Conservation (phyloP, 768 basidiomycete genomes). For the Suillus weaverae region DNA sequence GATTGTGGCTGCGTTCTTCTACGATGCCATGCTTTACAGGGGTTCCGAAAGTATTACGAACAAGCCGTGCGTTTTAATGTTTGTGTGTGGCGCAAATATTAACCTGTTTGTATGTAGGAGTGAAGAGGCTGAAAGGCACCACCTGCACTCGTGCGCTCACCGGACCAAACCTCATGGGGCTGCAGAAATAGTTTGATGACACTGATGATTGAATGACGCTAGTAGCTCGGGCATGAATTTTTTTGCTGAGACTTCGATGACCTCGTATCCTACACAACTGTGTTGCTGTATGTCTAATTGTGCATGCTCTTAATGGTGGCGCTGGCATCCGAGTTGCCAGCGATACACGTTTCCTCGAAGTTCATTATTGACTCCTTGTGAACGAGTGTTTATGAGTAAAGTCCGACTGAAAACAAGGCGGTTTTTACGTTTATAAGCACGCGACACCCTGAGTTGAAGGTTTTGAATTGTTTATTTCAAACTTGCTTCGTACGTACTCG, state of each 20-base stretch:
- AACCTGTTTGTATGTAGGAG: constrained; percentile 1
- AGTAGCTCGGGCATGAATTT: not conserved
- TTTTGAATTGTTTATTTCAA: not conserved
- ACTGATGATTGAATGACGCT: not conserved
- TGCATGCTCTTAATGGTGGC: not conserved
- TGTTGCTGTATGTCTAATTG: not conserved
- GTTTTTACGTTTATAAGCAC: not conserved
- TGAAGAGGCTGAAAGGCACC: constrained; percentile 6
- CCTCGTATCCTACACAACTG: not conserved
- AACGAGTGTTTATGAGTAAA: not conserved
- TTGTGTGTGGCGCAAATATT: not conserved
- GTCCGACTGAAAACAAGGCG: not conserved
- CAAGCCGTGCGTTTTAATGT: constrained; percentile 35
- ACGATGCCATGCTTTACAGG: constrained; percentile 53
- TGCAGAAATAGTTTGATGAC: constrained; percentile 3
- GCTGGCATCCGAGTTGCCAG: not conserved
- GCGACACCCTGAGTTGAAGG: not conserved
- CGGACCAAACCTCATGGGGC: constrained; percentile 4
- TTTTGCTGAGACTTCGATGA: not conserved
- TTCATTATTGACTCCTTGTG: not conserved
- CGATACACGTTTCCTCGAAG: not conserved
- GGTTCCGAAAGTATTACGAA: constrained; percentile 51
- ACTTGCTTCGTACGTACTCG: not conserved
- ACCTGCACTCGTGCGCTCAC: constrained; percentile 7
- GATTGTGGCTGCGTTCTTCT: constrained; percentile 47